Percentiles rank a stretch among this genome's conserved stretches.
These are phyloP conservation scores for Biscogniauxia sp. DNA, from an alignment of 2,329 filamentous ascomycete species.

Conservation along the genomic window DNA sequence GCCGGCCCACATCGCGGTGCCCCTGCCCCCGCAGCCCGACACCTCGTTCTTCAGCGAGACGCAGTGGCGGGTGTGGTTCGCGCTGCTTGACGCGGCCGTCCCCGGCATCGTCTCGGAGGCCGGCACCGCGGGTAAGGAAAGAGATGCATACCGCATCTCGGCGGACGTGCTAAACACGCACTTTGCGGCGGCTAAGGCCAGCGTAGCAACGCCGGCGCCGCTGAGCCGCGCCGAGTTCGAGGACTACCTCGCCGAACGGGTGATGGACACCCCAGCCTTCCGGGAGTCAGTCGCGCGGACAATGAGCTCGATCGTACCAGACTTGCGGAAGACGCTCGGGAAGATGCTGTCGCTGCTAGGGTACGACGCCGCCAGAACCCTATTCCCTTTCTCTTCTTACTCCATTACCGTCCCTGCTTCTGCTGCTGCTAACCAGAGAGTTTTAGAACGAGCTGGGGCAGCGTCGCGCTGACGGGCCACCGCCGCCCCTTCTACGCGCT, in stretches of 20 bases:
- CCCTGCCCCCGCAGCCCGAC: not conserved
- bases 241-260: constrained; percentile 37
- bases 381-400: not conserved
- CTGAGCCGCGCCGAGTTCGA: constrained; percentile 44
- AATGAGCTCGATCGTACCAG: not conserved
- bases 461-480: constrained; percentile 25
- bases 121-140: constrained; percentile 43
- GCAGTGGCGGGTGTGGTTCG: constrained; percentile 54
- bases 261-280: not conserved
- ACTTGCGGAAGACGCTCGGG: not conserved
- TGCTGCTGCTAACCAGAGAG: too few relatives aligned
- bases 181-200: constrained; percentile 2
- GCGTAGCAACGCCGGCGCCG: constrained; percentile 30
- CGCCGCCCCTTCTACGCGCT: constrained; percentile 61
- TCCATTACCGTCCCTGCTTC: too few relatives aligned
- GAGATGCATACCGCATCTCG: constrained; percentile 36
- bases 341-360: not conserved
- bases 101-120: constrained; percentile 54
- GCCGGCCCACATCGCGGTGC: not conserved
- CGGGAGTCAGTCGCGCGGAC: not conserved
- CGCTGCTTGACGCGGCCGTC: constrained; percentile 57
- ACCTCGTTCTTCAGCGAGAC: constrained; percentile 27
- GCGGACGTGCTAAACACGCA: not conserved
- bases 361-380: not conserved
- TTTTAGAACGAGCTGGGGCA: not conserved